phyloP scores from a whole-genome alignment of 805 yeast species.

The Hemisphaericaspora nanyangensis region DNA sequence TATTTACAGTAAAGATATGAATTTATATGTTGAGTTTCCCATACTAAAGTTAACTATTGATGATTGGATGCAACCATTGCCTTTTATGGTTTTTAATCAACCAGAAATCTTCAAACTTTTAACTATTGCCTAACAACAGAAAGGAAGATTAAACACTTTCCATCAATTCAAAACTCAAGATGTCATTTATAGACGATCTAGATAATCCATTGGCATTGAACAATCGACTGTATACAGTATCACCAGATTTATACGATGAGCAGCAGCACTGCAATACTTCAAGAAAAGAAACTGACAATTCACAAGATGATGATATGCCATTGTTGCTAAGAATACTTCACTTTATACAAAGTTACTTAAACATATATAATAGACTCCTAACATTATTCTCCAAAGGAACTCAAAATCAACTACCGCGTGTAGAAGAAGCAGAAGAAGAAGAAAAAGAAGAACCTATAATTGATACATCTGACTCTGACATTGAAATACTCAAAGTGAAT shows the following conservation, averaged over 20 bases:
- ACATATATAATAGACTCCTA: background rate
- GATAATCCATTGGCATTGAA: background rate
- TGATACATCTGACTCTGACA: slow-evolving; percentile 1
- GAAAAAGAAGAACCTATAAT: no score
- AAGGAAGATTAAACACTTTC: background rate
- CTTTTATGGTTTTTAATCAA: background rate
- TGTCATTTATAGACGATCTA: background rate
- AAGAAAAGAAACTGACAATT: background rate
- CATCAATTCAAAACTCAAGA: background rate
- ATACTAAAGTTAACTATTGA: no score
- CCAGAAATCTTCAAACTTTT: background rate
- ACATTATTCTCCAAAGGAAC: background rate
- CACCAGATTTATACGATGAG: background rate
- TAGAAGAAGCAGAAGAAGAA: background rate
- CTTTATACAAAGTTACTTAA: background rate
- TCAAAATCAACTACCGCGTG: background rate
- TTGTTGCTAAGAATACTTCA: background rate
- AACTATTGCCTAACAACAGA: background rate
- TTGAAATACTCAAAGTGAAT: slow-evolving; percentile 5
- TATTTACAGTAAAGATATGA: no score
- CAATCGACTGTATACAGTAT: background rate
- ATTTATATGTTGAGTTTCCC: no score
- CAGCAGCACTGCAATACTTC: background rate
- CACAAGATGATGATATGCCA: background rate
- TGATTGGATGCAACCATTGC: background rate